Conservation (phyloP, 441 rosid species). For the Adansonia madagascariensis region DNA sequence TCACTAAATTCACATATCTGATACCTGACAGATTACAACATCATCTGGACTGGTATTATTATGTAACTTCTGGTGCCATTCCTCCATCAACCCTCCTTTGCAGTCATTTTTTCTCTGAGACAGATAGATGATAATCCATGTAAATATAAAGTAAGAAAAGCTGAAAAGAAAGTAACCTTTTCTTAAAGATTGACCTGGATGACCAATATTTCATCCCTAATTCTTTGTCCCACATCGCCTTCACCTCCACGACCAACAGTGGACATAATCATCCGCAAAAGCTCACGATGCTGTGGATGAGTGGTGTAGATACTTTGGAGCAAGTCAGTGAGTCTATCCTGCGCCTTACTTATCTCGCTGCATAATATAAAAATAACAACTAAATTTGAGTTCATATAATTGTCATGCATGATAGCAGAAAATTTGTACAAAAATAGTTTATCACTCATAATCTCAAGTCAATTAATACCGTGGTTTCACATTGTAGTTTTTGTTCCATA, state of each 20-base stretch:
- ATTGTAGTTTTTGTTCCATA: conserved; percentile 98
- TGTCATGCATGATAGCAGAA: conserved; percentile 18
- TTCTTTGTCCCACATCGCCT: conserved; percentile 98
- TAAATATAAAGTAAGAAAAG: conserved; percentile 27
- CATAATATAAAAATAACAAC: conserved; percentile 30
- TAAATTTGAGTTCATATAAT: neutral
- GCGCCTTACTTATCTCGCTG: conserved; percentile 98
- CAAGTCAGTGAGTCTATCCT: conserved; percentile 85
- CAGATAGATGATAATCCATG: conserved; percentile 31
- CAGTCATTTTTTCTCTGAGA: conserved; percentile 90
- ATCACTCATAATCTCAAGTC: neutral
- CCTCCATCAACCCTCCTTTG: conserved; percentile 99
- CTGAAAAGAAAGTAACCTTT: conserved; percentile 22
- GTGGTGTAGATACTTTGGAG: conserved; percentile 67
- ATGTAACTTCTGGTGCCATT: conserved; percentile 99
- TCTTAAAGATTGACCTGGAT: conserved; percentile 69
- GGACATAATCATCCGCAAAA: conserved; percentile 86
- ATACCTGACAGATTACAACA: conserved; percentile 94
- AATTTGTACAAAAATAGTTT: neutral
- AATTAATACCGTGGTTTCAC: conserved; percentile 90
- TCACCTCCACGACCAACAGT: conserved; percentile 99
- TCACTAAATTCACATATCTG: conserved; percentile 26
- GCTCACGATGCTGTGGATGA: conserved; percentile 72
- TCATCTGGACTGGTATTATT: conserved; percentile 99
- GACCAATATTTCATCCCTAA: conserved; percentile 96